Evolutionary conservation across 2,329 filamentous ascomycete genomes (phyloP).

Genomic region (Colletotrichum falcatum): DNA sequence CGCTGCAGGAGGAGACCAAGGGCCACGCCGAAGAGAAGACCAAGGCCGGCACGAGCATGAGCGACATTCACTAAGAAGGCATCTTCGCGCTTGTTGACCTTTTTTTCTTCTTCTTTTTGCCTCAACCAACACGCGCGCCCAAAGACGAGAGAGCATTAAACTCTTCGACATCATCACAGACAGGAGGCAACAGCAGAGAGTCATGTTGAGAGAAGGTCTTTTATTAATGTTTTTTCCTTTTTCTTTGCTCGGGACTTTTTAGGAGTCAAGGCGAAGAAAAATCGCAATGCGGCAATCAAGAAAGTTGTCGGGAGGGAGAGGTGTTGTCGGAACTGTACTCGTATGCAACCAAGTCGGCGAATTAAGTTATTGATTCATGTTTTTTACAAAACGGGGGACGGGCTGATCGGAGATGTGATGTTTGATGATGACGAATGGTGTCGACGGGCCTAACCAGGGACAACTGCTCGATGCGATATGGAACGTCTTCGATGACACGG

Average conservation of each 20-base stretch:
- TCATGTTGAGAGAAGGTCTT: not conserved
- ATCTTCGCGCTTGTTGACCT: too few species aligned
- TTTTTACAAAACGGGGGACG: not conserved
- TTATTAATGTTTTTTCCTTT: too few species aligned
- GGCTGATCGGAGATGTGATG: not conserved
- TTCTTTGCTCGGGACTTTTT: not conserved
- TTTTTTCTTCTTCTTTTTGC: too few species aligned
- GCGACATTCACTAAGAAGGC: conserved; percentile 48
- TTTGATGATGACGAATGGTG: not conserved
- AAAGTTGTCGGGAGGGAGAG: not conserved
- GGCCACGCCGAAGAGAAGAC: conserved; percentile 60
- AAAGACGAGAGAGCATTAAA: not conserved
- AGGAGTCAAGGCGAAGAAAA: not conserved
- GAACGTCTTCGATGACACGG: not conserved
- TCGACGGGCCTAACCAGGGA: not conserved
- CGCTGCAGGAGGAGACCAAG: conserved; percentile 71
- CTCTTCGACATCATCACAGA: not conserved
- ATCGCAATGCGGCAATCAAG: not conserved
- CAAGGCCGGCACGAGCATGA: conserved; percentile 63
- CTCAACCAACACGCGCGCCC: not conserved
- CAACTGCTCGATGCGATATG: not conserved
- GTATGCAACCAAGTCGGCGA: not conserved
- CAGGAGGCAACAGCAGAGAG: not conserved
- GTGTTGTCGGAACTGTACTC: conserved; percentile 6
- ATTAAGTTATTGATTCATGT: not conserved